Evolutionary conservation across 306 rosid genomes (phyloP).

Genomic region (Prunus padus): DNA sequence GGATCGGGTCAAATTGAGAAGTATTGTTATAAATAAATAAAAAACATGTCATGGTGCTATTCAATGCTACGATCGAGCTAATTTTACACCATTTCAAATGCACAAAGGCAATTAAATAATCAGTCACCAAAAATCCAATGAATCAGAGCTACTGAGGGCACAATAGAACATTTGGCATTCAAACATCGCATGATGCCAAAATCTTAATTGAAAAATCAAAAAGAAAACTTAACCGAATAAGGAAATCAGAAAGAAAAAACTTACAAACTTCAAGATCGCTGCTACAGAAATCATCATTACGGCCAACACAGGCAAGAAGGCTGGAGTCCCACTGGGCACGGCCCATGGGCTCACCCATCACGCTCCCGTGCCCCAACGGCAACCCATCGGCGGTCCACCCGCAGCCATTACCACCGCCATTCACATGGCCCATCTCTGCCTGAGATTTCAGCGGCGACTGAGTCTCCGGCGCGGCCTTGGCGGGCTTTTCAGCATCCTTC

Average conservation of each 20-base stretch:
- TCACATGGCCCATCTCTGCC: constrained; percentile 20
- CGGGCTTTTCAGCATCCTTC: constrained; percentile 17
- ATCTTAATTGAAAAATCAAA: not conserved
- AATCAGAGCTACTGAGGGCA: not conserved
- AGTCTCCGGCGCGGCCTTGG: constrained; percentile 7
- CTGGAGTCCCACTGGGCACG: constrained; percentile 72
- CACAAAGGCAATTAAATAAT: not conserved
- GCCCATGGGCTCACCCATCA: constrained; percentile 79
- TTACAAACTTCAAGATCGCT: constrained; percentile 98
- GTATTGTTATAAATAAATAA: not conserved
- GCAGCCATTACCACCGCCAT: constrained; percentile 21
- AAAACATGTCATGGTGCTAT: no score
- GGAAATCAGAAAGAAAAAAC: constrained; percentile 15
- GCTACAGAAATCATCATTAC: constrained; percentile 83
- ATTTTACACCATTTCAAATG: not conserved
- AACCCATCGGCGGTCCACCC: constrained; percentile 85
- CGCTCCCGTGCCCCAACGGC: constrained; percentile 72
- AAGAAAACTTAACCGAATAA: no score
- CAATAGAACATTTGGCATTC: not conserved
- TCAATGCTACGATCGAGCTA: not conserved
- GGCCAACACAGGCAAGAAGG: constrained; percentile 80
- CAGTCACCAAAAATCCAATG: not conserved
- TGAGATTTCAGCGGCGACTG: constrained; percentile 15
- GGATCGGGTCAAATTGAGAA: not conserved
- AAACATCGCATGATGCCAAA: not conserved